Evolutionary conservation across 2,329 filamentous ascomycete species (phyloP), one percentile per base, ranked within the genome.

Genomic region (Colletotrichum sidae): DNA sequence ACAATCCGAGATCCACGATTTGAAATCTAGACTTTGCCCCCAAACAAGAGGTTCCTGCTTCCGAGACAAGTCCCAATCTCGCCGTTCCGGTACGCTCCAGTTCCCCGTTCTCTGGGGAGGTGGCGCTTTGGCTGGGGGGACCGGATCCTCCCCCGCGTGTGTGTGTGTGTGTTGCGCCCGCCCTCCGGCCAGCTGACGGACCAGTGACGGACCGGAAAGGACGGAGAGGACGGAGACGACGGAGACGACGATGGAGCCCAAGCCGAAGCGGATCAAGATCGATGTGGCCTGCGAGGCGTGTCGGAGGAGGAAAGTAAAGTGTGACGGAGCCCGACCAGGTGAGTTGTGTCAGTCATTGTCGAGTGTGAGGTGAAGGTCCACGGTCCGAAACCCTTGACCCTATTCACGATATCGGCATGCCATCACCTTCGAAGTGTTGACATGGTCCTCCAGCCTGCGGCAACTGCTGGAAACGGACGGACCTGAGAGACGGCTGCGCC

Each of bases 251-350:
- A 62, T 65, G 62, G 62, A 65, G 52, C 62, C 62, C 7, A 65
- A 69, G 61, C 69, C 68, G 39, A 82, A 81, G 65, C 73, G 80
- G n/a, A 74, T 79, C 57, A 82, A 81, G 65, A 79, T 82, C 33
- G 74, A 79, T 38, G 72, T 81, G 9, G 80, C 80, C 3, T 83
- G 80, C 63, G 76, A 81, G 53, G 75, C 75, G 6, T 82, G 80
- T 64, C 76, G 80, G 10, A 67, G 68, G 5, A 77, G 76, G 58
- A 82, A 83, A 69, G 73, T 81, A 49, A 78, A 78, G 52, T 82
- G 80, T 45, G 79, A 82, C 60, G 80, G 80, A 42, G 70, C 71
- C 12, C 75, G 79, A 39, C 77, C 78, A 64, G 72, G 78, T 78
- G 68, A 67, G 73, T 68, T 12, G 5, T 53, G 25, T 5, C 25